Conservation (phyloP, 2,329 filamentous ascomycete genomes). For the Chaetothyriales sp. region DNA sequence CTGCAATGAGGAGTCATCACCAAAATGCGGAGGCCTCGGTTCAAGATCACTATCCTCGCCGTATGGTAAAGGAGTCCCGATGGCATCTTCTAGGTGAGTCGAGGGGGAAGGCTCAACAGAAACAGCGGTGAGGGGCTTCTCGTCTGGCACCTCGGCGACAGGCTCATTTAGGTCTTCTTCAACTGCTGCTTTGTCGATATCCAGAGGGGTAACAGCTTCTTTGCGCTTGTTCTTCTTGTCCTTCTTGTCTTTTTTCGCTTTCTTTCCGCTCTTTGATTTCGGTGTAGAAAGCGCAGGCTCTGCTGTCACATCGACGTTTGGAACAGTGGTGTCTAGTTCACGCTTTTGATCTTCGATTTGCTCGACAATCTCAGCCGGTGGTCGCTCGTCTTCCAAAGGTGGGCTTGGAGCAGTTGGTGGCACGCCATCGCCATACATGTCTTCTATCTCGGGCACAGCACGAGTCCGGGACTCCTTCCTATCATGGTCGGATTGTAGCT, state of each 20-base stretch:
- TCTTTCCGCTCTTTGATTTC: constrained; percentile 20
- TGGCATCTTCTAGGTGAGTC: not conserved
- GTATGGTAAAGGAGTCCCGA: not conserved
- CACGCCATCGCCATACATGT: not conserved
- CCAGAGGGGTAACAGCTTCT: constrained; percentile 1
- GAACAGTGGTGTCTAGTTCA: not conserved
- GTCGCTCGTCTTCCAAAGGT: not conserved
- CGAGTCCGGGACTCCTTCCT: not conserved
- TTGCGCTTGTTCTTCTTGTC: constrained; percentile 3
- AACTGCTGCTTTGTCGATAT: not conserved
- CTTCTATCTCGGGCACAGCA: not conserved
- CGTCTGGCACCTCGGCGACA: not conserved
- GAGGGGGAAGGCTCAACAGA: not conserved
- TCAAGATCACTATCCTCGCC: not conserved
- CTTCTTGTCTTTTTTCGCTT: constrained; percentile 7
- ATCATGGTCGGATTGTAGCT: not conserved
- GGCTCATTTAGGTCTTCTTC: not conserved
- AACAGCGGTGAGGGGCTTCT: not conserved
- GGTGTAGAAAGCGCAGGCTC: not conserved
- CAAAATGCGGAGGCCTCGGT: not conserved
- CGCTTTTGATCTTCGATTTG: constrained; percentile 3
- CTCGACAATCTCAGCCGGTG: not conserved
- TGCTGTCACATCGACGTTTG: constrained; percentile 1
- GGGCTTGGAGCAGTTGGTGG: not conserved
- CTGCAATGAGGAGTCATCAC: constrained; percentile 11